These are phyloP conservation scores for Lactarius hatsudake DNA, from an alignment of 768 basidiomycete genomes.

Conservation along the genomic window DNA sequence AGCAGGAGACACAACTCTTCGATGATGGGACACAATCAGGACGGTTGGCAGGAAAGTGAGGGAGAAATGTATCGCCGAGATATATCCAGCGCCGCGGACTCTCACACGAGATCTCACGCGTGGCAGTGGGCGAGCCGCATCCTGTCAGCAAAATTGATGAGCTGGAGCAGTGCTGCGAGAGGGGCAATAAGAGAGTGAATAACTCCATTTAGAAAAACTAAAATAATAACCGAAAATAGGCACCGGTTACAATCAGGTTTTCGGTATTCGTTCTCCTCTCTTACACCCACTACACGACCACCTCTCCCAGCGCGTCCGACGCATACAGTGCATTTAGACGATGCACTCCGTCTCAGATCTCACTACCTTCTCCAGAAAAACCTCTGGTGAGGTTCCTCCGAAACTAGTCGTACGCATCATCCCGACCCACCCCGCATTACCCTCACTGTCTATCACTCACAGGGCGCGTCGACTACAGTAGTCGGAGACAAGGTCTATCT, in stretches of 20 bases:
- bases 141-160: background rate
- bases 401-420: constrained; percentile 71
- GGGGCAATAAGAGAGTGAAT: background rate
- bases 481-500: constrained; percentile 86
- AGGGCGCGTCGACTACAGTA: constrained; percentile 92
- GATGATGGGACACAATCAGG: background rate
- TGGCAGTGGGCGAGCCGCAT: background rate
- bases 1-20: background rate
- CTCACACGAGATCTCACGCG: background rate
- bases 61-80: background rate
- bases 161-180: background rate
- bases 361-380: constrained; percentile 80
- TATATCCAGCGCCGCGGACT: background rate
- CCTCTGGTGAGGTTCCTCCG: constrained; percentile 82
- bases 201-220: background rate
- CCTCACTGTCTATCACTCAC: constrained; percentile 14
- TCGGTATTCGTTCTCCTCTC: background rate
- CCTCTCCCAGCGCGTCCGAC: background rate
- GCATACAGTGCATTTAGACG: constrained; percentile 2
- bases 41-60: background rate
- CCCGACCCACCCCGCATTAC: background rate
- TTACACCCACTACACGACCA: background rate
- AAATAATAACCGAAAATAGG: background rate
- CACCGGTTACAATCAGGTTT: background rate
- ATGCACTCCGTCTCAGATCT: constrained; percentile 88